Evolutionary conservation across 768 basidiomycete species (phyloP).

Genomic region (Artomyces pyxidatus): DNA sequence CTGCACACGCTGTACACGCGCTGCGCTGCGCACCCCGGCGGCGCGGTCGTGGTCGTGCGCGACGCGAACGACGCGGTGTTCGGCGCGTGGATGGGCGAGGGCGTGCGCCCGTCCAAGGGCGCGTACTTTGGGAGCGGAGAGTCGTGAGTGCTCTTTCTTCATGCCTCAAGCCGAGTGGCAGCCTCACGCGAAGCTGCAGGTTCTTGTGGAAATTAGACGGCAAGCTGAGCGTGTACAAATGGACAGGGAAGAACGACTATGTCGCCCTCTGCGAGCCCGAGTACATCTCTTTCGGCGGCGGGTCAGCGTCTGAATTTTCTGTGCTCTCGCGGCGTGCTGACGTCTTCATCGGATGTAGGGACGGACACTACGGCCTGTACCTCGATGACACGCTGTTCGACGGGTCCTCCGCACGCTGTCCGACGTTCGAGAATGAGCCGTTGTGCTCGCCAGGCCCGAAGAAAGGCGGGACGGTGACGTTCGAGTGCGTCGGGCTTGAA

Average conservation of each 20-base stretch:
- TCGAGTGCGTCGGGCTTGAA: conserved; percentile 89
- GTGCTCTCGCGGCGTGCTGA: conserved; percentile 5
- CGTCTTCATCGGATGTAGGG: conserved; percentile 33
- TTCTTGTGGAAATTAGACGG: conserved; percentile 66
- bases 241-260: conserved; percentile 89
- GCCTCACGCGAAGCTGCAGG: conserved; percentile 27
- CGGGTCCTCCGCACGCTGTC: conserved; percentile 79
- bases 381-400: conserved; percentile 74
- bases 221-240: conserved; percentile 56
- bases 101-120: conserved; percentile 43
- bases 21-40: conserved; percentile 39
- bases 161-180: background rate
- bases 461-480: conserved; percentile 44
- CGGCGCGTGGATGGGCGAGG: conserved; percentile 80
- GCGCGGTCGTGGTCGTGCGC: conserved; percentile 55
- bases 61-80: conserved; percentile 62
- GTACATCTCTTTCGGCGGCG: conserved; percentile 86
- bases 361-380: conserved; percentile 84
- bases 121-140: conserved; percentile 87
- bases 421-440: conserved; percentile 82
- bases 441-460: conserved; percentile 47
- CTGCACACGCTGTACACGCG: conserved; percentile 77
- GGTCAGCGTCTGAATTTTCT: conserved; percentile 39
- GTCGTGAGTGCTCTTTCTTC: conserved; percentile 40
- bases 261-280: conserved; percentile 77